phyloP scores from a whole-genome alignment of 1,284 basidiomycete genomes.

The Leccinum subrobustum region DNA sequence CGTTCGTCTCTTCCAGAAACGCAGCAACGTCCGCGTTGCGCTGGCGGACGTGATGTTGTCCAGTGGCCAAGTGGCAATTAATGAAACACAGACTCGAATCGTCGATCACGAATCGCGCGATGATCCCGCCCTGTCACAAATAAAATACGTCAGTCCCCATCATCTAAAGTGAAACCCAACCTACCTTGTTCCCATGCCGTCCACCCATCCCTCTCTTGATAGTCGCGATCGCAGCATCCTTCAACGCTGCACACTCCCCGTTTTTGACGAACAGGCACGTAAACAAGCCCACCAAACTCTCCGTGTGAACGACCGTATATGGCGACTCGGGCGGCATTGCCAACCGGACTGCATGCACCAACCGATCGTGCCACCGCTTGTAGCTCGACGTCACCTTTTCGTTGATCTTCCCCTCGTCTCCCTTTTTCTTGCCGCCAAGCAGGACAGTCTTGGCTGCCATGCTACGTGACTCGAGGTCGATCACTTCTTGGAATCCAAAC shows the following conservation, averaged over 20 bases:
- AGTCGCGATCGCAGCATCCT: conserved; percentile 77
- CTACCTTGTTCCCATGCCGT: conserved; percentile 92
- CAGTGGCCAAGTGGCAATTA: conserved; percentile 96
- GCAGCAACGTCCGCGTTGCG: conserved; percentile 86
- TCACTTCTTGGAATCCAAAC: conserved; percentile 95
- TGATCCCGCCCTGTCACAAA: conserved; percentile 75
- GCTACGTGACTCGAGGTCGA: conserved; percentile 90
- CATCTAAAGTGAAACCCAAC: conserved; percentile 8
- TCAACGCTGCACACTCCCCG: conserved; percentile 55
- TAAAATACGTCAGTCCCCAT: background rate
- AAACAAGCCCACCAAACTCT: conserved; percentile 90
- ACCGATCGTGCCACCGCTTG: conserved; percentile 82
- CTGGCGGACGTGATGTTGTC: conserved; percentile 79
- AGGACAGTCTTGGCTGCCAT: conserved; percentile 89
- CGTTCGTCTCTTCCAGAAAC: conserved; percentile 78
- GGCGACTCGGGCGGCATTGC: conserved; percentile 66
- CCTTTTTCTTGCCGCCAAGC: conserved; percentile 69
- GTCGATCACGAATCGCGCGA: conserved; percentile 86
- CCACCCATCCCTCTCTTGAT: conserved; percentile 93
- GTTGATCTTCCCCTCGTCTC: conserved; percentile 61
- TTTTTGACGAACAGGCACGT: conserved; percentile 84
- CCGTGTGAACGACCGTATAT: conserved; percentile 81
- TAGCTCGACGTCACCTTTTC: conserved; percentile 85
- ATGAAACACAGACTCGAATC: conserved; percentile 93
- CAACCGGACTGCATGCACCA: conserved; percentile 70